phyloP scores from a whole-genome alignment of 805 yeast genomes.

The Ogataea pilisensis region DNA sequence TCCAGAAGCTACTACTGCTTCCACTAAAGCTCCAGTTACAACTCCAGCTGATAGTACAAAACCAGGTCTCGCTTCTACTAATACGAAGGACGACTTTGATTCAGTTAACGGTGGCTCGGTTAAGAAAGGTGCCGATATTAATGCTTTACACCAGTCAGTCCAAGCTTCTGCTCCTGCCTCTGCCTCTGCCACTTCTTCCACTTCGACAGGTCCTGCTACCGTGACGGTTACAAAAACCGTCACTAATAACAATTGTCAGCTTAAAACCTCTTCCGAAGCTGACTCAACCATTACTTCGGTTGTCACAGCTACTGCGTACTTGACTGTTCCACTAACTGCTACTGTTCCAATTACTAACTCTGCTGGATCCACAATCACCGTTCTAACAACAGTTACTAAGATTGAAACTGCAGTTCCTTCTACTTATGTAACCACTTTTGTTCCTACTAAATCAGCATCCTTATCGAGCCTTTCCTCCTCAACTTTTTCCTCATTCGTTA shows the following conservation, averaged over 20 bases:
- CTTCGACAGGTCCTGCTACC: slow-evolving; percentile 12
- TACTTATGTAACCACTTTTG: slow-evolving; percentile 13
- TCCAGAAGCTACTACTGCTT: slow-evolving; percentile 9
- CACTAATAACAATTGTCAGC: slow-evolving; percentile 7
- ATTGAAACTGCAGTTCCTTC: slow-evolving; percentile 22
- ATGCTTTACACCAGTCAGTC: too few species aligned
- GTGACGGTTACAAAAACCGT: slow-evolving; percentile 27
- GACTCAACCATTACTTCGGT: slow-evolving; percentile 16
- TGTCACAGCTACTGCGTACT: slow-evolving; percentile 18
- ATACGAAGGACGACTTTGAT: too few species aligned
- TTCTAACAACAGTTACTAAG: slow-evolving; percentile 28
- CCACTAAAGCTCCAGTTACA: slow-evolving; percentile 7
- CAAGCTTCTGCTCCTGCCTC: slow-evolving; percentile 6
- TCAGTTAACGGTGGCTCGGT: too few species aligned
- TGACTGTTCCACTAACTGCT: slow-evolving; percentile 30
- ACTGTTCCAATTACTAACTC: slow-evolving; percentile 30
- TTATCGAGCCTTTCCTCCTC: slow-evolving; percentile 9
- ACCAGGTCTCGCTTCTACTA: too few species aligned
- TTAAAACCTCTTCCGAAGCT: slow-evolving; percentile 8
- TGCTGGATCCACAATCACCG: slow-evolving; percentile 26
- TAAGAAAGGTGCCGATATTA: too few species aligned
- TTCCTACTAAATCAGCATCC: slow-evolving; percentile 8
- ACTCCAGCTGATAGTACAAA: background rate
- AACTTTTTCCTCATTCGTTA: slow-evolving; percentile 4
- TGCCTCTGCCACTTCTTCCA: slow-evolving; percentile 8